Conservation (phyloP, 164 flowering plant genomes). For the Macadamia integrifolia region DNA sequence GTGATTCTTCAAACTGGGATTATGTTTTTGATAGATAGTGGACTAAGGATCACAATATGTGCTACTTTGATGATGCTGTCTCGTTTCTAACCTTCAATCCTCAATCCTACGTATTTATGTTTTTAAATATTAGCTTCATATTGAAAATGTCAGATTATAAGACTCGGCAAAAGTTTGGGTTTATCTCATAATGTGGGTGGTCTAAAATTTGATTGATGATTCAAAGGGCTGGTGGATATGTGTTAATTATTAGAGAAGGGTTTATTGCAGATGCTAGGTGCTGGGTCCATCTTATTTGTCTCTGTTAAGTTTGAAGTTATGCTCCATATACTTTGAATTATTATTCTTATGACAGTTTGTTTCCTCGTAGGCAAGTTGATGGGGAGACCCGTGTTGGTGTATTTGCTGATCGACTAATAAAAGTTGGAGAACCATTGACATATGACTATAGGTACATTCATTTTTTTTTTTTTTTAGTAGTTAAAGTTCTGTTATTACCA, state of each 20-base stretch:
- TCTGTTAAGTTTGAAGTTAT: background rate
- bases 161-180: background rate
- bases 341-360: background rate
- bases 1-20: no score
- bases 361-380: slow-evolving; percentile 71
- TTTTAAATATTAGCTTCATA: background rate
- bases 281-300: background rate
- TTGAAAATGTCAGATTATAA: background rate
- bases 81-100: no score
- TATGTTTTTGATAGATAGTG: no score
- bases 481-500: background rate
- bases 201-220: background rate
- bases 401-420: slow-evolving; percentile 68
- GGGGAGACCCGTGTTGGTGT: slow-evolving; percentile 91
- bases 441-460: slow-evolving; percentile 76
- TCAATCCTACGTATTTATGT: no score
- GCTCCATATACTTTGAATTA: background rate
- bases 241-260: background rate
- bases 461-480: background rate
- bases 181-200: background rate
- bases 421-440: slow-evolving; percentile 75
- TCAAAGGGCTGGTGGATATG: background rate
- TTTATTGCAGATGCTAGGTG: background rate
- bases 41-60: no score
- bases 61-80: no score